A percentile compares a stretch with the other conserved stretches of the same genome.
Evolutionary conservation across 2,329 filamentous ascomycete species (phyloP).

Genomic region (Ambrosiella cleistominuta): DNA sequence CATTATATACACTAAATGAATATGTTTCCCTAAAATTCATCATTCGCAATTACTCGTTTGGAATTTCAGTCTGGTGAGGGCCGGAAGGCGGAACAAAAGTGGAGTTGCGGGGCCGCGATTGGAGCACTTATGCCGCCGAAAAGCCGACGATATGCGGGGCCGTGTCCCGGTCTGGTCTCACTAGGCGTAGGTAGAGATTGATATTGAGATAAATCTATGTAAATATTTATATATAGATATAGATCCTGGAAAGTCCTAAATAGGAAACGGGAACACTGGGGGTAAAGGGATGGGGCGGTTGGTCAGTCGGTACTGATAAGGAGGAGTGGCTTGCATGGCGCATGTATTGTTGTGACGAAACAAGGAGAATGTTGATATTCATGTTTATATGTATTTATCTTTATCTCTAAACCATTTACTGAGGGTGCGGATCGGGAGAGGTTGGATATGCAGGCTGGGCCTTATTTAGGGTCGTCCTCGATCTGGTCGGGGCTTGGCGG

Average conservation of each 20-base stretch:
- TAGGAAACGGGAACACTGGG: not conserved
- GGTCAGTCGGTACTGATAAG: not conserved
- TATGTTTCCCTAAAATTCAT: no score
- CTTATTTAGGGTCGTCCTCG: not conserved
- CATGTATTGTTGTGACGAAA: no score
- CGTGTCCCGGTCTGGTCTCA: not conserved
- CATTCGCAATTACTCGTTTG: no score
- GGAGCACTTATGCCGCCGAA: constrained; percentile 8
- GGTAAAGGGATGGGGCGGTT: not conserved
- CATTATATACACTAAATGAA: not conserved
- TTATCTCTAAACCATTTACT: no score
- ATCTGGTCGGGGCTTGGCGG: not conserved
- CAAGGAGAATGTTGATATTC: no score
- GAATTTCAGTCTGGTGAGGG: no score
- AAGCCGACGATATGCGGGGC: constrained; percentile 11
- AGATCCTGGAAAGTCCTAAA: no score
- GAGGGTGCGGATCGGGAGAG: no score
- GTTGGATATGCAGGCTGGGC: not conserved
- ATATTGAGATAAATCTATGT: no score
- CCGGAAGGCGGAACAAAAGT: no score
- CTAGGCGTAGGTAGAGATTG: not conserved
- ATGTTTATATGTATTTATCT: no score
- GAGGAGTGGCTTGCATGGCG: not conserved
- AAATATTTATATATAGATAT: no score
- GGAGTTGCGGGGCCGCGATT: not conserved